Evolutionary conservation across 352 stramenopile genomes (phyloP).

Genomic region (Globisporangium cylindrosporum): DNA sequence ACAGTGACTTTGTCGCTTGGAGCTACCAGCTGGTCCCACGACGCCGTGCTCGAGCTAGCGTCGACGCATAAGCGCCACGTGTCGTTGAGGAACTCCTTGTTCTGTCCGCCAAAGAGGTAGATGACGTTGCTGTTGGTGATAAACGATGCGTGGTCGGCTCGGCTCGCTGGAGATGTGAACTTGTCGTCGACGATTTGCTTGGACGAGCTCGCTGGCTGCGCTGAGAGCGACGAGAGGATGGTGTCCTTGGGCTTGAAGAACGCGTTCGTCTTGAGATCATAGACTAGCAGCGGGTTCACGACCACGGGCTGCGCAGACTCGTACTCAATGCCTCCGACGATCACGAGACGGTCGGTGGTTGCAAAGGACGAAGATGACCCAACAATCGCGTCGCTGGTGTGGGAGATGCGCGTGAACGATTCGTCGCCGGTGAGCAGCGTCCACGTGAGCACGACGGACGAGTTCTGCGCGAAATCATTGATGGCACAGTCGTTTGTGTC

Average conservation of each 20-base stretch:
- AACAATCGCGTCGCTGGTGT: slow-evolving; percentile 34
- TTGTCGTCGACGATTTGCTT: slow-evolving; percentile 33
- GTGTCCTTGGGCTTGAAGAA: slow-evolving; percentile 46
- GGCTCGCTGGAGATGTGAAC: slow-evolving; percentile 58
- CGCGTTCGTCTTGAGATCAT: slow-evolving; percentile 31
- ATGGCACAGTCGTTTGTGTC: slow-evolving; percentile 3
- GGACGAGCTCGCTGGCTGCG: slow-evolving; percentile 6
- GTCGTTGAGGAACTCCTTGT: slow-evolving; percentile 56
- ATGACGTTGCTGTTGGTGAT: slow-evolving; percentile 23
- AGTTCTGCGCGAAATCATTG: slow-evolving; percentile 15
- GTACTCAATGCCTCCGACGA: slow-evolving; percentile 69
- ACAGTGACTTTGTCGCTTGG: slow-evolving; percentile 30
- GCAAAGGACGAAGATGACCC: neutral
- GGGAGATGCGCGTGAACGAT: slow-evolving; percentile 50
- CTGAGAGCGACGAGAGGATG: slow-evolving; percentile 41
- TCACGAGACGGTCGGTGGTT: slow-evolving; percentile 29
- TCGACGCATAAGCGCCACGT: slow-evolving; percentile 59
- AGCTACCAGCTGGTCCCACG: slow-evolving; percentile 56
- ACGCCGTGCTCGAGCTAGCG: slow-evolving; percentile 27
- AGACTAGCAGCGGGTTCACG: slow-evolving; percentile 52
- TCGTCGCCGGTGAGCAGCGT: slow-evolving; percentile 26
- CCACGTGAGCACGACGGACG: slow-evolving; percentile 30
- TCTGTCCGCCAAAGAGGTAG: slow-evolving; percentile 57
- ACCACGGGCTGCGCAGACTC: slow-evolving; percentile 68
- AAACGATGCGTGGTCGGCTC: slow-evolving; percentile 54